These are phyloP conservation scores for Asterochloris erici DNA, from an alignment of 139 green algal genomes.

Conservation along the genomic window DNA sequence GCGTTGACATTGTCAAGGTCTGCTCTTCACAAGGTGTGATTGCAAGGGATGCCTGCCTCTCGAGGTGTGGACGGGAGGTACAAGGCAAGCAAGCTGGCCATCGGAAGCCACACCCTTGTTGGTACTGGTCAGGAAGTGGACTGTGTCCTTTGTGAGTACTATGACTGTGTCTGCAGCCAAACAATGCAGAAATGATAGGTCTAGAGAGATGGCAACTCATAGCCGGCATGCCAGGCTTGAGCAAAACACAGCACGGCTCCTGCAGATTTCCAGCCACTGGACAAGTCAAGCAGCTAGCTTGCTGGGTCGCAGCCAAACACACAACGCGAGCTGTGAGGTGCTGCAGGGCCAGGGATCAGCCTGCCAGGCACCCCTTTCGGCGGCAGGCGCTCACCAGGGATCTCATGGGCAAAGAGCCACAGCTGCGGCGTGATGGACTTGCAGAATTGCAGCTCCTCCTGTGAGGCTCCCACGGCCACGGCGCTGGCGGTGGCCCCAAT, in stretches of 20 bases:
- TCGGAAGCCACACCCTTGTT: conserved; percentile 75
- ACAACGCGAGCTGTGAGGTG: background rate
- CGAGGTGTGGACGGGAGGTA: too few species aligned
- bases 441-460: conserved; percentile 79
- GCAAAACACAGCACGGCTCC: too few species aligned
- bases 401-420: conserved; percentile 94
- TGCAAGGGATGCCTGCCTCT: background rate
- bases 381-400: conserved; percentile 59
- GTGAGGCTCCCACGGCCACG: conserved; percentile 39
- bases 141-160: conserved; percentile 62
- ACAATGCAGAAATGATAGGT: background rate
- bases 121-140: conserved; percentile 78
- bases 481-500: conserved; percentile 35
- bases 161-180: conserved; percentile 81
- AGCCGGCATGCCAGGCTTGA: background rate
- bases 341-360: background rate
- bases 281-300: background rate
- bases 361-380: background rate
- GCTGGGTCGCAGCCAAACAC: background rate
- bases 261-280: background rate
- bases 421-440: conserved; percentile 88
- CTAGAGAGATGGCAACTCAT: background rate
- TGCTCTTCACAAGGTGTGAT: background rate
- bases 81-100: background rate
- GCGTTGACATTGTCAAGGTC: background rate